These are phyloP conservation scores for Apophysomyces ossiformis DNA, from an alignment of 371 early-diverging fungal genomes.

Conservation along the genomic window DNA sequence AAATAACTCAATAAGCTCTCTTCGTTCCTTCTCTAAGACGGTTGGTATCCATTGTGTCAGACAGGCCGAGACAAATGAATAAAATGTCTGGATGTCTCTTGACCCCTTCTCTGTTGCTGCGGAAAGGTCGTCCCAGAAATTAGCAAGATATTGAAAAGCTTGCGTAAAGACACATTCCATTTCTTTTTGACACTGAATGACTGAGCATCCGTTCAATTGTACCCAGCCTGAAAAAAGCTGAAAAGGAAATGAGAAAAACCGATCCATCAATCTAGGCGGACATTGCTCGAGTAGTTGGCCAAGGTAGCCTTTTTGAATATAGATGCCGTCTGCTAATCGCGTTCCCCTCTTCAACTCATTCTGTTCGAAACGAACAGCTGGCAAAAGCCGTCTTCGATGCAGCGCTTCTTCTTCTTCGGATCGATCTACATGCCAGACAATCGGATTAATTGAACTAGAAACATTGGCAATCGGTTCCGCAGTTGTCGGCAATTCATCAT, in stretches of 20 bases:
- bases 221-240: neutral
- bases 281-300: neutral
- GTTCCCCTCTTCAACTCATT: neutral
- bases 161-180: slow-evolving; percentile 1
- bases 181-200: neutral
- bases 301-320: neutral
- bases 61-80: neutral
- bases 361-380: neutral
- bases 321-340: neutral
- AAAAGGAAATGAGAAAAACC: neutral
- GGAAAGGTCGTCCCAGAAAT: neutral
- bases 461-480: neutral
- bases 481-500: no score
- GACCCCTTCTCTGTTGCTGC: neutral
- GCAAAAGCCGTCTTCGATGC: neutral
- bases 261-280: neutral
- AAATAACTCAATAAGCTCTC: neutral
- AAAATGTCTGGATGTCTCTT: neutral
- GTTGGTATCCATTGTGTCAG: slow-evolving; percentile 1
- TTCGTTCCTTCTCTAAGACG: neutral
- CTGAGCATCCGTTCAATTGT: neutral
- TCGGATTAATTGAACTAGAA: neutral
- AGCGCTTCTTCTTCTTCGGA: neutral
- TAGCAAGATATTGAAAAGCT: slow-evolving; percentile 1
- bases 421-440: neutral